A percentile compares a stretch with the other conserved stretches of the same genome.
Conservation (phyloP, 129 eudicot species). For the Gnaphalium uliginosum region DNA sequence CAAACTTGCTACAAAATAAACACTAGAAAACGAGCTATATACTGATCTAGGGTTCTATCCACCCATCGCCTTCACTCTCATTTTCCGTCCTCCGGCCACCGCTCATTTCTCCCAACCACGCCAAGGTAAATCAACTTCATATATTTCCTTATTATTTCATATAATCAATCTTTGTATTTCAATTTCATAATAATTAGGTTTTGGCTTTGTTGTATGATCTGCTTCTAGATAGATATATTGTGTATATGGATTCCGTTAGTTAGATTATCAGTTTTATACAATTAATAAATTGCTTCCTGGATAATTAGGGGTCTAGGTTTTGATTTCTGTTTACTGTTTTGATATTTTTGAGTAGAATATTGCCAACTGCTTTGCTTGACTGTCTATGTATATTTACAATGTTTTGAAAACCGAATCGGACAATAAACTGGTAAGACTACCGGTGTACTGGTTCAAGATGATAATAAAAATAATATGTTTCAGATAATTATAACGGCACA, state of each 20-base stretch:
- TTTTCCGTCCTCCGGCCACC: not conserved
- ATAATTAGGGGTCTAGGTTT: not conserved
- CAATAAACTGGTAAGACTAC: too few species aligned
- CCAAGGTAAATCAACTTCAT: not conserved
- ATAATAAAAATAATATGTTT: too few species aligned
- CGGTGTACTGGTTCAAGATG: too few species aligned
- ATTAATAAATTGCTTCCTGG: not conserved
- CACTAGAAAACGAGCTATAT: not conserved
- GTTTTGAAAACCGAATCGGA: too few species aligned
- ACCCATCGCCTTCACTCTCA: conserved; percentile 3
- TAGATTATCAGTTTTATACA: not conserved
- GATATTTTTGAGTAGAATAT: not conserved
- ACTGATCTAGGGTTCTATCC: not conserved
- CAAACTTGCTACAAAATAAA: not conserved
- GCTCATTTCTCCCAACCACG: not conserved
- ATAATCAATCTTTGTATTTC: not conserved
- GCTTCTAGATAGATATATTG: not conserved
- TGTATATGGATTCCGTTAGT: not conserved
- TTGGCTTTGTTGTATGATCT: not conserved
- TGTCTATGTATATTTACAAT: too few species aligned
- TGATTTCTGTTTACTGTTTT: not conserved
- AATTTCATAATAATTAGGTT: not conserved
- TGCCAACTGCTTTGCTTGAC: too few species aligned
- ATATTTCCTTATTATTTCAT: not conserved
- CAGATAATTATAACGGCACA: too few species aligned